phyloP scores from a whole-genome alignment of 2,329 filamentous ascomycete species.

The Elsinoe arachidis region DNA sequence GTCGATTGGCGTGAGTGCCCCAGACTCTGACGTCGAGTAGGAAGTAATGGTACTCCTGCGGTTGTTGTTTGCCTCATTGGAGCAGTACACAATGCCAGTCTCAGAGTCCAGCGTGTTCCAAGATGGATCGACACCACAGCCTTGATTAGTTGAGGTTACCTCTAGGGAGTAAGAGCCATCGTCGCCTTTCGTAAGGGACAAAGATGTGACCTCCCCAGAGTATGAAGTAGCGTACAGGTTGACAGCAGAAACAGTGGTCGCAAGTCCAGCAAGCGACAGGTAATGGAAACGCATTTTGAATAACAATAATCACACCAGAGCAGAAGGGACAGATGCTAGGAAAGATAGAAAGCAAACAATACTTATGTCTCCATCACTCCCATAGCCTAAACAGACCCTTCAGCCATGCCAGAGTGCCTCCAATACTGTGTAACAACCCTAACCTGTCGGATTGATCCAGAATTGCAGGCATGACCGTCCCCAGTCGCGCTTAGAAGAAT shows the following conservation, averaged over 20 bases:
- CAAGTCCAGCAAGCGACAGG: conserved; percentile 16
- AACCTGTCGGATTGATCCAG: background rate
- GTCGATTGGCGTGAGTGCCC: conserved; percentile 30
- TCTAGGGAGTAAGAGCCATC: conserved; percentile 33
- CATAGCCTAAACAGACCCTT: background rate
- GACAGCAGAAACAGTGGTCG: conserved; percentile 20
- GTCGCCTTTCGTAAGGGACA: conserved; percentile 26
- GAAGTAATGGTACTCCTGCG: conserved; percentile 42
- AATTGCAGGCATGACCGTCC: background rate
- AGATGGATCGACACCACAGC: conserved; percentile 48
- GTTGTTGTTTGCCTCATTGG: conserved; percentile 47
- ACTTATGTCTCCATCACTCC: background rate
- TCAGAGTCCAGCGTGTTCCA: conserved; percentile 52
- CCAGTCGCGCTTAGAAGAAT: conserved; percentile 2
- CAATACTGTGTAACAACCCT: background rate
- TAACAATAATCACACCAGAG: background rate
- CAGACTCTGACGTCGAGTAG: conserved; percentile 32
- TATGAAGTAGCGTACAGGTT: conserved; percentile 40
- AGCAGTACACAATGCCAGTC: conserved; percentile 48
- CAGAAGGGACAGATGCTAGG: background rate
- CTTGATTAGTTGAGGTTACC: conserved; percentile 35
- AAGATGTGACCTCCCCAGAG: conserved; percentile 35
- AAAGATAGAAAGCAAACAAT: background rate
- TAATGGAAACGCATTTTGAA: conserved; percentile 2
- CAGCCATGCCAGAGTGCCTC: background rate